phyloP scores from a whole-genome alignment of 1,139 yeast genomes.

The Hansenula anomala region DNA sequence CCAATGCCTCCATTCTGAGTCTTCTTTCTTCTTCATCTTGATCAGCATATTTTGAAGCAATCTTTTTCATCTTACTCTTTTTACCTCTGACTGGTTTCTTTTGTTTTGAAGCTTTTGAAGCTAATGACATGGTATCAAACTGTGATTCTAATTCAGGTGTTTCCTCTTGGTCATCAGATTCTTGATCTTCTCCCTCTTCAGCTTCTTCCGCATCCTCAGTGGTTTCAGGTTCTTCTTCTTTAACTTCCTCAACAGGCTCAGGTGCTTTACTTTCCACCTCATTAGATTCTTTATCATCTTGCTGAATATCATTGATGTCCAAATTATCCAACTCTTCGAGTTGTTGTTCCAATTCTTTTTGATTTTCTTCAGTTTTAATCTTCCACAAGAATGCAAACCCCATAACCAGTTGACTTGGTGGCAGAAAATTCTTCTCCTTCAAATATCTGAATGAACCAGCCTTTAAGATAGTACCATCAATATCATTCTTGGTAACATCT shows the following conservation, averaged over 20 bases:
- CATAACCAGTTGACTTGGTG: constrained; percentile 84
- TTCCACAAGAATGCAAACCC: constrained; percentile 84
- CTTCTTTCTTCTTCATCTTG: constrained; percentile 88
- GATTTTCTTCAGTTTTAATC: constrained; percentile 30
- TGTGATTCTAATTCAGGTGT: constrained; percentile 6
- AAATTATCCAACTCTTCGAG: constrained; percentile 22
- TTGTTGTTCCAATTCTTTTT: constrained; percentile 15
- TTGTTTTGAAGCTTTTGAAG: constrained; percentile 16
- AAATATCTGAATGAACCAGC: constrained; percentile 58
- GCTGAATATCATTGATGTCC: constrained; percentile 16
- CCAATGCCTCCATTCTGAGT: constrained; percentile 73
- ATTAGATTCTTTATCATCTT: constrained; percentile 8
- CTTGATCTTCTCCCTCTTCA: constrained; percentile 4
- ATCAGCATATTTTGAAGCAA: constrained; percentile 75
- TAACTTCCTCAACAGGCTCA: constrained; percentile 2
- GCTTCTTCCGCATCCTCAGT: constrained; percentile 6
- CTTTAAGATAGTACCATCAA: constrained; percentile 56
- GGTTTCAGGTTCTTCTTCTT: too few relatives aligned
- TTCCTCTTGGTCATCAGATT: constrained; percentile 3
- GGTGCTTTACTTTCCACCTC: constrained; percentile 5
- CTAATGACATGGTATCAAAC: constrained; percentile 9
- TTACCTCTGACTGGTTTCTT: constrained; percentile 65
- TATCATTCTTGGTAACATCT: constrained; percentile 64
- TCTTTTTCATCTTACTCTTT: constrained; percentile 77
- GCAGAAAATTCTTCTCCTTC: constrained; percentile 55